Base-by-base conservation (phyloP, 169 alveolate species). In the Hepatocystis sp. region DNA sequence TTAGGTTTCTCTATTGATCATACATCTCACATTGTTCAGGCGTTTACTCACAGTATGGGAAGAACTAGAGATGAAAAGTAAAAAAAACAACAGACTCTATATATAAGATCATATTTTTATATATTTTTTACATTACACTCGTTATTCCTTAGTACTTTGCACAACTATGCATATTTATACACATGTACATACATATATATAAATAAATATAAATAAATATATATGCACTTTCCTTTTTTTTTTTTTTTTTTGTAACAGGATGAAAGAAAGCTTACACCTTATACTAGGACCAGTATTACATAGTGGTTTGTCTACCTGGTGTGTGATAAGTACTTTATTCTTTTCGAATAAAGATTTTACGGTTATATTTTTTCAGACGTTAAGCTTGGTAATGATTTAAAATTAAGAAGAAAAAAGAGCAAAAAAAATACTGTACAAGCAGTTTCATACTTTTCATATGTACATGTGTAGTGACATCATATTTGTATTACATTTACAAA, bases 241-340 rank as follows among this genome's bases (percentile, higher is more conserved):
- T 10, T 34, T 61, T 63, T 36, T 27, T 17, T n/a, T n/a, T n/a
- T n/a, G n/a, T n/a, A n/a, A 11, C 76, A 71, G 96, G 28, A 93
- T 90, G 68, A 81, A 92, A 71, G 96, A 94, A 55, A 93, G 96
- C 2, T 88, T 94, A 32, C 92, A 92, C 58, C 86, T 94, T 19
- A 93, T 94, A 76, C 93, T 94, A 30, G 92, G 91, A 27, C 96
- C 96, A n/a, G 85, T 94, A 13, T 49, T 91, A 30, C 95, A 94
- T 65, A 95, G 96, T 2, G 93, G 93, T n/a, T 44, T 94, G 68
- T 92, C 96, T 28, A 94, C 96, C 19, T 92, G 89, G 88, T 93
- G 90, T 28, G 95, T 93, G 32, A 93, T 94, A 40, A 61, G 92
- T 13, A 90, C 92, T 36, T 49, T 94, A 23, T 92, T 93, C n/a